phyloP scores from a whole-genome alignment of 768 basidiomycete species.

The Mycena indigotica region DNA sequence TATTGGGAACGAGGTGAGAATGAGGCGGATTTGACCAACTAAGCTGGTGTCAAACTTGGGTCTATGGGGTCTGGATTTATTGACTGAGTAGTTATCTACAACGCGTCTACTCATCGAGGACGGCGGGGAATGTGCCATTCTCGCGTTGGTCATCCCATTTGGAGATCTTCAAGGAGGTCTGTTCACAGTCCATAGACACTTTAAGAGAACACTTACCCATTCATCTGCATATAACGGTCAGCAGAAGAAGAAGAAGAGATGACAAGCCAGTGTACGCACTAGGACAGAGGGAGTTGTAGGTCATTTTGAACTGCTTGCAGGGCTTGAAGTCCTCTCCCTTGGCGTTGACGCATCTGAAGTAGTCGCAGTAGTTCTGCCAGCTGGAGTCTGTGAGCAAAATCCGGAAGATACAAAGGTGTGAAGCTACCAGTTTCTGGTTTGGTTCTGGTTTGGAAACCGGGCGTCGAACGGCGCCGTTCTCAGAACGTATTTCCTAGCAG shows the following conservation, averaged over 20 bases:
- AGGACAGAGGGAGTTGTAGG: conserved; percentile 95
- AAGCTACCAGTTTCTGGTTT: conserved; percentile 91
- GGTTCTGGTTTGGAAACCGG: conserved; percentile 89
- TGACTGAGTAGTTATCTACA: neutral
- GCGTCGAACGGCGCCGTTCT: conserved; percentile 97
- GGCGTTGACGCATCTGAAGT: conserved; percentile 95
- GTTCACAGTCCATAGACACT: conserved; percentile 16
- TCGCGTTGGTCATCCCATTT: conserved; percentile 97
- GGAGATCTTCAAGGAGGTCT: conserved; percentile 52
- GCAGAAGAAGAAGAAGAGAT: conserved; percentile 4
- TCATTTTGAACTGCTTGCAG: conserved; percentile 97
- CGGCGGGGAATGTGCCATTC: conserved; percentile 88
- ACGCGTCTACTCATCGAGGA: conserved; percentile 54
- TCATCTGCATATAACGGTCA: conserved; percentile 59
- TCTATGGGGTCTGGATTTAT: conserved; percentile 1
- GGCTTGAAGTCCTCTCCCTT: conserved; percentile 99
- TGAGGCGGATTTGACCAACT: neutral
- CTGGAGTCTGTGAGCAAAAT: conserved; percentile 36
- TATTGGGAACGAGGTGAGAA: neutral
- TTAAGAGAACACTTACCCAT: conserved; percentile 64
- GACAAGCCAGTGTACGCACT: conserved; percentile 60
- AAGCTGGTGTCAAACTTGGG: neutral
- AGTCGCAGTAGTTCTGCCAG: conserved; percentile 97
- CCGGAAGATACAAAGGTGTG: neutral
- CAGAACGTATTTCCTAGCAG: conserved; percentile 76